These are phyloP conservation scores for Stagonosporopsis vannaccii DNA, from an alignment of 2,329 filamentous ascomycete species.

Conservation along the genomic window DNA sequence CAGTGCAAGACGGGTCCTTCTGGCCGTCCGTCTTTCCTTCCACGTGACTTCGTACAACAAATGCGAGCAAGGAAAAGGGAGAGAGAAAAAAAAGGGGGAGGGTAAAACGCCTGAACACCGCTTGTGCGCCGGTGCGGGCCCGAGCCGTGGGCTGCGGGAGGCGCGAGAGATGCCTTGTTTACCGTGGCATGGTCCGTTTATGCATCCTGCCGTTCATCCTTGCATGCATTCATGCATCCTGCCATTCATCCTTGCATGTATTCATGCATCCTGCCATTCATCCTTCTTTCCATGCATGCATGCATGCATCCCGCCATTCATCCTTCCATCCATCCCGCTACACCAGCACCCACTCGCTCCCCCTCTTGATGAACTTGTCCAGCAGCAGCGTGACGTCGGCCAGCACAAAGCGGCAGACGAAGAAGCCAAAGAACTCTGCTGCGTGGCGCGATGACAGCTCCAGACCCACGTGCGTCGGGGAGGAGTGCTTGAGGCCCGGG, in stretches of 20 bases:
- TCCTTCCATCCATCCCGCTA: constrained; percentile 32
- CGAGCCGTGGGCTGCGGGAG: not conserved
- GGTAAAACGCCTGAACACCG: not conserved
- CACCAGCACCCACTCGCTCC: constrained; percentile 88
- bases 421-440: constrained; percentile 97
- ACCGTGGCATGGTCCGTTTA: no score
- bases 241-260: no score
- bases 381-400: constrained; percentile 82
- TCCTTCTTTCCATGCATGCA: no score
- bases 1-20: no score
- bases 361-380: constrained; percentile 96
- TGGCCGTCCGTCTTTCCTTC: not conserved
- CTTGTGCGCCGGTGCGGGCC: not conserved
- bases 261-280: no score
- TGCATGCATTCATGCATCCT: no score
- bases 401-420: constrained; percentile 93
- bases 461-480: constrained; percentile 92
- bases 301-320: no score
- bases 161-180: not conserved
- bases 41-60: not conserved
- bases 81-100: no score
- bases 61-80: no score
- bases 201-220: no score
- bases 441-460: constrained; percentile 93
- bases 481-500: constrained; percentile 87